Evolutionary conservation across 2,329 filamentous ascomycete genomes (phyloP).

Genomic region (Colletotrichum gloeosporioides): DNA sequence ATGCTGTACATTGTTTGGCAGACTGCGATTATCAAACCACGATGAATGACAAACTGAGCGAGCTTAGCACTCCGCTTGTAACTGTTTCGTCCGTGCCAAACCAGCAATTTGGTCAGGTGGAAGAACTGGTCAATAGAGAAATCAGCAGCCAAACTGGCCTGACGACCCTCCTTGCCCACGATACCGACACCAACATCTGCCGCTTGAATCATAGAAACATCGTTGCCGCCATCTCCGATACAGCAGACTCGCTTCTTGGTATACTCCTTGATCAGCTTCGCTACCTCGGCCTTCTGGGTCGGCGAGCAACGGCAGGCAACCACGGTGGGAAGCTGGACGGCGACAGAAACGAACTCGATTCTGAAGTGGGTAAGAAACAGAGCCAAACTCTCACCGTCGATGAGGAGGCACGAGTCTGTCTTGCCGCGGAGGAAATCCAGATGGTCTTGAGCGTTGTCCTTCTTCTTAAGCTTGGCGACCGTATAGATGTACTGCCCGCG

Average conservation of each 20-base stretch:
- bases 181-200: conserved; percentile 98
- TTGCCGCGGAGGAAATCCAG: conserved; percentile 89
- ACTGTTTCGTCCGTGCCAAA: conserved; percentile 97
- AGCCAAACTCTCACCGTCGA: conserved; percentile 90
- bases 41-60: conserved; percentile 97
- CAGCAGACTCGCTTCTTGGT: conserved; percentile 97
- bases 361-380: conserved; percentile 85
- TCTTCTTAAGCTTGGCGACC: conserved; percentile 82
- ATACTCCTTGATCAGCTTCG: conserved; percentile 85
- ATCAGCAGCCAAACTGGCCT: conserved; percentile 93
- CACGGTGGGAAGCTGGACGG: conserved; percentile 87
- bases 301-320: conserved; percentile 97
- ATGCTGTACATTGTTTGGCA: conserved; percentile 99
- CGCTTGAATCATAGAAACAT: conserved; percentile 98
- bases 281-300: conserved; percentile 95
- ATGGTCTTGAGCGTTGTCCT: conserved; percentile 84
- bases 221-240: conserved; percentile 97
- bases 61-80: conserved; percentile 97
- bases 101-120: conserved; percentile 93
- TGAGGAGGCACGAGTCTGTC: conserved; percentile 84
- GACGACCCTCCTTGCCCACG: conserved; percentile 94
- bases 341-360: conserved; percentile 84
- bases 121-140: conserved; percentile 97
- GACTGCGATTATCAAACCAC: conserved; percentile 91
- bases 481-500: conserved; percentile 96